Evolutionary conservation across 768 basidiomycete species (phyloP), one percentile per base, ranked within the genome.

Genomic region (Kockovaella imperatae): DNA sequence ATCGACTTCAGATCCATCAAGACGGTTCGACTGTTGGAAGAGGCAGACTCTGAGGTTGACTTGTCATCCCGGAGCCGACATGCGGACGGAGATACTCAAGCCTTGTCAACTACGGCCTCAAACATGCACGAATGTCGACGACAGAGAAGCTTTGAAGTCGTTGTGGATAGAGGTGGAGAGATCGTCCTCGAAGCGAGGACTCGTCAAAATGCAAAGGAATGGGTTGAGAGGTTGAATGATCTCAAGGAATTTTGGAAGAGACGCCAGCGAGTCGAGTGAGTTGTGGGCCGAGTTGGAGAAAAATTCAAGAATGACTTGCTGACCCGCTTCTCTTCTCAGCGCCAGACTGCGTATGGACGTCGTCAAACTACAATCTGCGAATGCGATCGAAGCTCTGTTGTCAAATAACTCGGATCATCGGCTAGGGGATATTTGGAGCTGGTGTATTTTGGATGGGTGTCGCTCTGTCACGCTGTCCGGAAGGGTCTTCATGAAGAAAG

Each of bases 391-490:
- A 7, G 60, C 57, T 4, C 45, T 40, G 5, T 30, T 62, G 18
- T 39, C 43, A 17, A 57, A 59, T 20, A 46, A 38, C 8, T 46
- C 50, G n/a, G 60, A 61, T 25, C 36, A 44, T 3, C 77, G 79
- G 11, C 72, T 90, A 39, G 74, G 77, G 40, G 74, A 77, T 0
- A 68, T 89, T 36, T 90, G 86, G 76, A 85, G 86, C 58, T 89
- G 87, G 89, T 96, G 93, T 63, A 75, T 83, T 2, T 67, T 91
- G 52, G 79, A 84, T 30, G 81, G 80, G 0, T 96, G 93, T 61
- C 79, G 80, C 50, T 77, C 86, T 4, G 80, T 91, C 39, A 67
- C 82, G 32, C 82, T 82, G 61, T 76, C 79, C 6, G 87, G 88
- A 0, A 81, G 82, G 41, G 66, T 87, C 32, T 90, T 79, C 57